These are phyloP conservation scores for Tolypocladium nubicola DNA, from an alignment of 2,329 filamentous ascomycete genomes.

Conservation along the genomic window DNA sequence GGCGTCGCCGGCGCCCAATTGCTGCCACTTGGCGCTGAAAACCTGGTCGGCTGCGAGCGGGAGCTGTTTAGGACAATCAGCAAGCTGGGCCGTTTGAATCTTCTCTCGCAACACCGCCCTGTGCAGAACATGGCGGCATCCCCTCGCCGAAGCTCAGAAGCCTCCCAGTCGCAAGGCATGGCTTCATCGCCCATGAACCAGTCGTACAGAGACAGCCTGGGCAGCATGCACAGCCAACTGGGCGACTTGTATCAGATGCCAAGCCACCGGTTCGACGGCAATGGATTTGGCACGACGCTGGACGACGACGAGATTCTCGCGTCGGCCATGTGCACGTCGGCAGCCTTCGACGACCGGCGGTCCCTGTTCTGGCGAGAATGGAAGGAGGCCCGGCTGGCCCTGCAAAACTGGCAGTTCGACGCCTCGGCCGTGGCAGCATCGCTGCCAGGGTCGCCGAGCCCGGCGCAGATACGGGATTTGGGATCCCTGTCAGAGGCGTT, in stretches of 20 bases:
- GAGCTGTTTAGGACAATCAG: conserved; percentile 79
- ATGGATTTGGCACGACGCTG: conserved; percentile 48
- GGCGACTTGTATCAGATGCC: conserved; percentile 27
- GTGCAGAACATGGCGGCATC: conserved; percentile 28
- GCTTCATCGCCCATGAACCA: conserved; percentile 30
- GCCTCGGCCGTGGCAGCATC: conserved; percentile 37
- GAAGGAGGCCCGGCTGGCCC: conserved; percentile 64
- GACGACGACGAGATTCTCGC: conserved; percentile 43
- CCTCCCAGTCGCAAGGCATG: conserved; percentile 24
- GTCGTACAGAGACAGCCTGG: conserved; percentile 26
- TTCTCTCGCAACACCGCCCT: conserved; percentile 62
- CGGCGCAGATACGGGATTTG: conserved; percentile 61
- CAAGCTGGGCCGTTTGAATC: conserved; percentile 72
- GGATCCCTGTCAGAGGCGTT: conserved; percentile 82
- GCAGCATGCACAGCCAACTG: conserved; percentile 14
- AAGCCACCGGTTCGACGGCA: conserved; percentile 54
- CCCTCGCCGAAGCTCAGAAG: conserved; percentile 5
- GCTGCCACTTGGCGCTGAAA: conserved; percentile 58
- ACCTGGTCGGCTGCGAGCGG: conserved; percentile 78
- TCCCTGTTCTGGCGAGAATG: conserved; percentile 76
- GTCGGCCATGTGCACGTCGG: conserved; percentile 28
- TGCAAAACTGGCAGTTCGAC: conserved; percentile 76
- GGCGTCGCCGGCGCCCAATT: conserved; percentile 35
- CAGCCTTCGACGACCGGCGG: conserved; percentile 46
- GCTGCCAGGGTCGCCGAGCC: conserved; percentile 38